These are phyloP conservation scores for Malus asiatica DNA, from an alignment of 306 rosid species.

Conservation along the genomic window DNA sequence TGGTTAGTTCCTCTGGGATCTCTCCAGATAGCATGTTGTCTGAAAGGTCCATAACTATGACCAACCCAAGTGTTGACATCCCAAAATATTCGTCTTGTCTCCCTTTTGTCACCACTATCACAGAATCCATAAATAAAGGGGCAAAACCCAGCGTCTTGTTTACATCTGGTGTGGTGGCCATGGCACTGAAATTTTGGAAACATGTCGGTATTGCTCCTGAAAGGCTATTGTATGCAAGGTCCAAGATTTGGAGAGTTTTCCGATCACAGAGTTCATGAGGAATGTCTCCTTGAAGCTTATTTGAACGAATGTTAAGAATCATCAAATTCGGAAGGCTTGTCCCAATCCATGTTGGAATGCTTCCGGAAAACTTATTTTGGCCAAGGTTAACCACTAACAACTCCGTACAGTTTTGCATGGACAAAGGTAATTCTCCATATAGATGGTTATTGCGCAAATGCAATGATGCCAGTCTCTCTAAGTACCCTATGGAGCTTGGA, in stretches of 20 bases:
- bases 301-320: constrained; percentile 16
- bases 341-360: constrained; percentile 5
- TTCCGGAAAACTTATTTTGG: constrained; percentile 8
- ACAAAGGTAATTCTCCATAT: constrained; percentile 8
- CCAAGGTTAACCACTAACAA: not conserved
- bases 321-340: not conserved
- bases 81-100: not conserved
- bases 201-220: constrained; percentile 17
- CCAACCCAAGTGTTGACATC: not conserved
- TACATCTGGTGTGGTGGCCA: not conserved
- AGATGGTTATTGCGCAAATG: constrained; percentile 12
- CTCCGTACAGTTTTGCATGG: not conserved
- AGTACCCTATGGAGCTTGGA: constrained; percentile 30
- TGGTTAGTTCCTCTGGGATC: constrained; percentile 3
- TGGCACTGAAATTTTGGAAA: not conserved
- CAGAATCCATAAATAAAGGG: not conserved
- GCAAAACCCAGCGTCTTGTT: accelerated
- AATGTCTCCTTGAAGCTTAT: constrained; percentile 7
- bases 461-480: not conserved
- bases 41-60: constrained; percentile 8
- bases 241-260: constrained; percentile 2
- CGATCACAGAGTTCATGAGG: constrained; percentile 3
- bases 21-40: not conserved
- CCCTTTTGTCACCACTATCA: not conserved
- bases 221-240: constrained; percentile 6